Evolutionary conservation across 2,329 filamentous ascomycete species (phyloP).

Genomic region (Cercospora zeae-maydis): DNA sequence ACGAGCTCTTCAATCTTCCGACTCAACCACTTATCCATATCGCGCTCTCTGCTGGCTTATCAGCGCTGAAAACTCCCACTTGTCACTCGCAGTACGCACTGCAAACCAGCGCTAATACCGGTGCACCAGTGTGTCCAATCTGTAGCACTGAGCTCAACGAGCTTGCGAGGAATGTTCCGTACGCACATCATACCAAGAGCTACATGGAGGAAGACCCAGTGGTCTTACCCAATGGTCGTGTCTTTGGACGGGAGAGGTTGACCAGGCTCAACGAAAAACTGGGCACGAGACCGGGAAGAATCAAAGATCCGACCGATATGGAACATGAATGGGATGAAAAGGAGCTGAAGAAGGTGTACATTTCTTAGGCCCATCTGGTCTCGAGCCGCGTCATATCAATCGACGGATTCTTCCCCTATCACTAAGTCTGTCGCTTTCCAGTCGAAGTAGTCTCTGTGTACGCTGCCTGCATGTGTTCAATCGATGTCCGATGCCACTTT

Average conservation of each 20-base stretch:
- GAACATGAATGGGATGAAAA: conserved; percentile 58
- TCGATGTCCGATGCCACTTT: background rate
- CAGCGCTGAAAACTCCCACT: conserved; percentile 89
- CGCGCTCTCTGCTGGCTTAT: conserved; percentile 84
- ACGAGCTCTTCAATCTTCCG: conserved; percentile 78
- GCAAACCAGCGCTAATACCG: conserved; percentile 59
- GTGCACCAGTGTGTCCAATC: conserved; percentile 80
- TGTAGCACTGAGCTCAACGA: conserved; percentile 94
- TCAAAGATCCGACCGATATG: conserved; percentile 72
- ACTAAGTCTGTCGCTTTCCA: background rate
- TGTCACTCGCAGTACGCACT: conserved; percentile 70
- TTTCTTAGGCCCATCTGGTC: conserved; percentile 55
- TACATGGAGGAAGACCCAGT: conserved; percentile 84
- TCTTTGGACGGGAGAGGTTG: conserved; percentile 74
- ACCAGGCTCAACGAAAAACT: conserved; percentile 75
- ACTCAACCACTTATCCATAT: conserved; percentile 81
- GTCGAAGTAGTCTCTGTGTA: background rate
- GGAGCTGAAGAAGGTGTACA: conserved; percentile 81
- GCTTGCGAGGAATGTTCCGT: conserved; percentile 81
- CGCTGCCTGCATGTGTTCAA: background rate
- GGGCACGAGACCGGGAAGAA: conserved; percentile 60
- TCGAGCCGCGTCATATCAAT: background rate
- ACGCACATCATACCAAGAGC: conserved; percentile 92
- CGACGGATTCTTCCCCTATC: background rate
- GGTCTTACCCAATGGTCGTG: conserved; percentile 79